phyloP scores from a whole-genome alignment of 495 filamentous ascomycete species.

The Staphylotrichum tortipilum region DNA sequence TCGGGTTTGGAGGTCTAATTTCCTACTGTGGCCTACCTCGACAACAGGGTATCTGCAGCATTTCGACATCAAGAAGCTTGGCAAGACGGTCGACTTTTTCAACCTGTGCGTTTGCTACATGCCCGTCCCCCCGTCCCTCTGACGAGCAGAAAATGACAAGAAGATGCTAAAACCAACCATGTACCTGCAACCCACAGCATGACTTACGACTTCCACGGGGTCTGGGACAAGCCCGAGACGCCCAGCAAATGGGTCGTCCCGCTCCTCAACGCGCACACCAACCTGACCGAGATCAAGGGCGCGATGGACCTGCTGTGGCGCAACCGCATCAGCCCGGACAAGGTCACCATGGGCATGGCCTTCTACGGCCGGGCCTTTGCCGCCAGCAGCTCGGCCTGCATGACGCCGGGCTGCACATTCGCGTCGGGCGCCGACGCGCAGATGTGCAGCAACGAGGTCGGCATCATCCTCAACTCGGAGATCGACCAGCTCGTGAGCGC shows the following conservation, averaged over 20 bases:
- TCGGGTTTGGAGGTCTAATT: too few relatives aligned
- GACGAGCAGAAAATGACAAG: too few relatives aligned
- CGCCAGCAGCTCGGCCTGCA: conserved; percentile 8
- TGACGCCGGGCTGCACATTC: conserved; percentile 22
- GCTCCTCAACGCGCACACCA: conserved; percentile 39
- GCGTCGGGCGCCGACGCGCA: conserved; percentile 10
- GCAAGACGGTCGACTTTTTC: conserved; percentile 40
- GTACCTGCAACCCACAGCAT: too few relatives aligned
- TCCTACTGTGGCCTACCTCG: not conserved
- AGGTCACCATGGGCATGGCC: conserved; percentile 39
- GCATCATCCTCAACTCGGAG: conserved; percentile 31
- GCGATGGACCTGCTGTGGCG: conserved; percentile 44
- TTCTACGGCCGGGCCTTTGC: conserved; percentile 43
- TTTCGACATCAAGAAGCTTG: conserved; percentile 39
- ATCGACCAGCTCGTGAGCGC: conserved; percentile 21
- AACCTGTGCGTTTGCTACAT: too few relatives aligned
- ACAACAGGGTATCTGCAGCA: conserved; percentile 41
- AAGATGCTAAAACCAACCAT: too few relatives aligned
- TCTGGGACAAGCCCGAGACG: conserved; percentile 11
- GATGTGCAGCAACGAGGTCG: conserved; percentile 22
- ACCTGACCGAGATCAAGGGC: conserved; percentile 46
- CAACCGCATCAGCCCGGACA: conserved; percentile 34
- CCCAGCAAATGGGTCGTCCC: conserved; percentile 18
- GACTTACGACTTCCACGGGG: conserved; percentile 41
- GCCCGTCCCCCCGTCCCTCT: too few relatives aligned